Base-by-base conservation (phyloP, 1,284 basidiomycete species). In the Sporisorium sorghi region DNA sequence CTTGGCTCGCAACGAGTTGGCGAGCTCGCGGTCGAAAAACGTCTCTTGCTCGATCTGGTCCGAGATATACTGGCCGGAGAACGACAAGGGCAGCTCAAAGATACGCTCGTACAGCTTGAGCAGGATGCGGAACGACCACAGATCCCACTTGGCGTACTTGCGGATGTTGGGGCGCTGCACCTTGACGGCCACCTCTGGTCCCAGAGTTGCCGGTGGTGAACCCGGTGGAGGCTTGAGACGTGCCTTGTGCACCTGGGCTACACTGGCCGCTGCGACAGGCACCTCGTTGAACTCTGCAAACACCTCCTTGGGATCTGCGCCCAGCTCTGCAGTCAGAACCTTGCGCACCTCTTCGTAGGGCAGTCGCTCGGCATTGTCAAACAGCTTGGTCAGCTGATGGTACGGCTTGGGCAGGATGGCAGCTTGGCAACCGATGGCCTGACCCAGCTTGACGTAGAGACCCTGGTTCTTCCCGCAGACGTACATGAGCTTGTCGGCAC, bases 41-140 rank as follows among this genome's bases (percentile, higher is more conserved):
- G 77, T 81, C 58, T 82, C 80, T 17, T 74, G 69, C 46, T 78
- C 77, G 48, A 76, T 76, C 69, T 82, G 80, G 26, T 81, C 73
- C 40, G 72, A 73, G 23, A 82, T 82, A 52, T 81, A 82, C 53
- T 76, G 66, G 0, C 77, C 80, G 21, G 64, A 54, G 32, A 76
- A 79, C 24, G 70, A 43, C 19, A 81, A 49, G 0, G 80, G 80
- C 28, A 82, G 59, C 47, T 81, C 79, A 53, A 82, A 82, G 33
- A 78, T 73, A 5, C 67, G 44, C 48, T 80, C 77, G 60, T 82
- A 81, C 26, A 81, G 64, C 43, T 63, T 58, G 24, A 82, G 56
- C 11, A 81, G 58, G 47, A 79, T 66, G 21, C 80, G 57, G 56
- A 80, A 79, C 6, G 63, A 74, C 66, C 76, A 71, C 15, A 82